Percentiles rank a stretch among this genome's conserved stretches.
Evolutionary conservation across 768 basidiomycete species (phyloP).

Genomic region (Termitomyces sp.): DNA sequence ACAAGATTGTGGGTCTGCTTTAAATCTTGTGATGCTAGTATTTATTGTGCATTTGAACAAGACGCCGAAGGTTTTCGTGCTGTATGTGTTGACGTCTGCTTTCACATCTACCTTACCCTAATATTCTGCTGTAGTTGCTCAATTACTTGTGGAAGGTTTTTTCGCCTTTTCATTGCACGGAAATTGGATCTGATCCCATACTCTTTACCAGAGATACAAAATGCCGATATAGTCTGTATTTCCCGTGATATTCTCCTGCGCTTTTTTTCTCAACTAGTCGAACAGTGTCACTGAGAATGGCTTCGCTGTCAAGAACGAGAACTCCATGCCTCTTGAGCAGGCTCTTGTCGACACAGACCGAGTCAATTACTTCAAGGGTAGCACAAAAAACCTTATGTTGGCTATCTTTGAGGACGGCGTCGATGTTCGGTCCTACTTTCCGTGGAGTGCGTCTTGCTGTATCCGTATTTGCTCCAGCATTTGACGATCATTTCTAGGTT

Average conservation of each 20-base stretch:
- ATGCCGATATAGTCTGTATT: constrained; percentile 32
- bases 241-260: neutral
- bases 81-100: constrained; percentile 28
- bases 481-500: constrained; percentile 32
- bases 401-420: constrained; percentile 63
- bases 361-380: constrained; percentile 61
- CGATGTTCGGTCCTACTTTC: constrained; percentile 58
- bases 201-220: constrained; percentile 32
- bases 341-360: constrained; percentile 57
- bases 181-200: neutral
- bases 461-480: neutral
- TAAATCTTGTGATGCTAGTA: neutral
- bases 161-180: neutral
- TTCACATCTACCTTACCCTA: neutral
- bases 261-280: constrained; percentile 1
- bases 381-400: constrained; percentile 44
- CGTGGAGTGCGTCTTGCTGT: constrained; percentile 48
- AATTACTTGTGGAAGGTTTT: constrained; percentile 69
- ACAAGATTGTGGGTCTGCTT: constrained; percentile 47
- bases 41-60: constrained; percentile 17
- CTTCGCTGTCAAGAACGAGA: constrained; percentile 65
- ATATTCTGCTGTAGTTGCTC: constrained; percentile 34
- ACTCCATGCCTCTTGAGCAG: constrained; percentile 43
- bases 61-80: constrained; percentile 66
- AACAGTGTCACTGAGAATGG: constrained; percentile 70